These are phyloP conservation scores for Mentha longifolia DNA, from an alignment of 257 asterid genomes.

Conservation along the genomic window DNA sequence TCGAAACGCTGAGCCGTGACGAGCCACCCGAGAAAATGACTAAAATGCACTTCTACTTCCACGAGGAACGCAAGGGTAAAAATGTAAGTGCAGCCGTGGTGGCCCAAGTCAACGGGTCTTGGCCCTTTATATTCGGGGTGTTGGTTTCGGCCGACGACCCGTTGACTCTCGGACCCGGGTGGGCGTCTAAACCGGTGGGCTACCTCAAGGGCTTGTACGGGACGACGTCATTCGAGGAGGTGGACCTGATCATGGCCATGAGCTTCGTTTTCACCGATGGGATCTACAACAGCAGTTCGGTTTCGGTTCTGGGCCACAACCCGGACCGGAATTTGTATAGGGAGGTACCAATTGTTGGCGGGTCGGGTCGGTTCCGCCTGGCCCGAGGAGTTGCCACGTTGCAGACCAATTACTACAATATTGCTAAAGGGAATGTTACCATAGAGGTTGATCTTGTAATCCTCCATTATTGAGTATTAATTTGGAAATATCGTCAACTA, in stretches of 20 bases:
- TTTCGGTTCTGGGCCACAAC: slow-evolving; percentile 27
- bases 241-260: too few species aligned
- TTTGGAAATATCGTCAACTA: too few species aligned
- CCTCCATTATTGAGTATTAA: slow-evolving; percentile 4
- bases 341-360: slow-evolving; percentile 28
- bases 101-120: slow-evolving; percentile 22
- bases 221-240: slow-evolving; percentile 3
- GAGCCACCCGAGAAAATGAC: slow-evolving; percentile 27
- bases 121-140: not conserved
- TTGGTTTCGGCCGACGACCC: slow-evolving; percentile 20
- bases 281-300: slow-evolving; percentile 23
- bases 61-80: not conserved
- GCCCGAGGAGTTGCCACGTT: slow-evolving; percentile 14
- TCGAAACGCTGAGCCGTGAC: not conserved
- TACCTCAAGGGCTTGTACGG: slow-evolving; percentile 15
- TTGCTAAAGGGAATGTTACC: not conserved
- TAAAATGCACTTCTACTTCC: slow-evolving; percentile 32
- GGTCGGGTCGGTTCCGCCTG: slow-evolving; percentile 28
- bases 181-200: slow-evolving; percentile 22
- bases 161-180: slow-evolving; percentile 13
- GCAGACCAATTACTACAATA: not conserved
- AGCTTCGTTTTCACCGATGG: not conserved
- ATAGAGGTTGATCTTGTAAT: slow-evolving; percentile 18
- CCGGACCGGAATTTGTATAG: slow-evolving; percentile 10
- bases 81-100: slow-evolving; percentile 14